Conservation (phyloP, 106 monocot genomes). For the Phalaenopsis aphrodite region DNA sequence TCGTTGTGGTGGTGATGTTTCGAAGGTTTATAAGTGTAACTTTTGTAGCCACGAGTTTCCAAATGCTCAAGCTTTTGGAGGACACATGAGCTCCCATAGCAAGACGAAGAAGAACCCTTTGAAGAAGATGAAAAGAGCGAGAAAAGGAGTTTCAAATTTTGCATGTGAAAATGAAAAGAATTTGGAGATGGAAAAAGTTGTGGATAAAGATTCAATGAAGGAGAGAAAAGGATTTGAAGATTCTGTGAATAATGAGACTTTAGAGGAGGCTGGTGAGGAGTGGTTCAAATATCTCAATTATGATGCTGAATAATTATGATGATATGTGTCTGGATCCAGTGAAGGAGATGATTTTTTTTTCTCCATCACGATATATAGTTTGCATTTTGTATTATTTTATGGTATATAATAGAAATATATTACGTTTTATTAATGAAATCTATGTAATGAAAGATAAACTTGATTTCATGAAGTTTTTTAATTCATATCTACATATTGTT, state of each 20-base stretch:
- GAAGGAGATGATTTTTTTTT: too few species aligned
- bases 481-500: too few species aligned
- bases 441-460: too few species aligned
- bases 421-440: background rate
- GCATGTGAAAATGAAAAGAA: background rate
- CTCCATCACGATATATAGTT: too few species aligned
- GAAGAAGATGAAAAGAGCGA: slow-evolving; percentile 2
- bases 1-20: slow-evolving; percentile 14
- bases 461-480: too few species aligned
- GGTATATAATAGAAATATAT: background rate
- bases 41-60: slow-evolving; percentile 20
- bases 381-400: too few species aligned
- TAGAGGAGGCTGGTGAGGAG: background rate
- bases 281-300: slow-evolving; percentile 4
- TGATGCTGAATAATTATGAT: background rate
- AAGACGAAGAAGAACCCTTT: slow-evolving; percentile 1
- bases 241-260: background rate
- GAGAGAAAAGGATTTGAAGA: background rate
- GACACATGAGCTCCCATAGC: slow-evolving; percentile 36
- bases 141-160: background rate
- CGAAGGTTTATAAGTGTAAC: slow-evolving; percentile 12
- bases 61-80: slow-evolving; percentile 32
- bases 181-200: background rate
- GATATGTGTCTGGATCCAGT: too few species aligned
- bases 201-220: background rate